These are phyloP conservation scores for Adenanthera pavonina DNA, from an alignment of 306 rosid species.

Conservation along the genomic window DNA sequence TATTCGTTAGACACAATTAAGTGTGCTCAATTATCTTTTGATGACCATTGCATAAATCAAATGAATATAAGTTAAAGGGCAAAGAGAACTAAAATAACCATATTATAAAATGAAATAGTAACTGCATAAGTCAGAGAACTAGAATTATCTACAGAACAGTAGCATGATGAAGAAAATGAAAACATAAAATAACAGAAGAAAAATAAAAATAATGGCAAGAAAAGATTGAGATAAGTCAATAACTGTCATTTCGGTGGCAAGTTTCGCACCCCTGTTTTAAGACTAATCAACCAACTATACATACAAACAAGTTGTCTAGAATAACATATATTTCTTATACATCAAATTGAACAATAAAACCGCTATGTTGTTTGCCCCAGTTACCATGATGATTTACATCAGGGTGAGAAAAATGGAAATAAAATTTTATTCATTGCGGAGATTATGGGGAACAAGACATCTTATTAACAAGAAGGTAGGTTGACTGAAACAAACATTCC, in stretches of 20 bases:
- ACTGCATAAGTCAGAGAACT: background rate
- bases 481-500: conserved; percentile 2
- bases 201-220: background rate
- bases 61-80: background rate
- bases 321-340: background rate
- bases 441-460: conserved; percentile 1
- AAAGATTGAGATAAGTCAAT: background rate
- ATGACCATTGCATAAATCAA: background rate
- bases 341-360: background rate
- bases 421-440: conserved; percentile 2
- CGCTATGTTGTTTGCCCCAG: conserved; percentile 12
- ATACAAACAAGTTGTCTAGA: conserved; percentile 18
- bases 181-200: background rate
- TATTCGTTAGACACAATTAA: background rate
- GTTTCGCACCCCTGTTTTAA: conserved; percentile 8
- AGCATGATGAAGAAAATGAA: background rate
- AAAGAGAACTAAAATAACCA: background rate
- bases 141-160: background rate
- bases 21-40: background rate
- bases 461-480: background rate
- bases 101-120: background rate
- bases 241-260: background rate
- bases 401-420: background rate
- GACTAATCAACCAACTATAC: background rate
- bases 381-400: conserved; percentile 8